A percentile compares a stretch with the other conserved stretches of the same genome.
phyloP scores from a whole-genome alignment of 1,284 basidiomycete genomes.

The Caloboletus firmus region DNA sequence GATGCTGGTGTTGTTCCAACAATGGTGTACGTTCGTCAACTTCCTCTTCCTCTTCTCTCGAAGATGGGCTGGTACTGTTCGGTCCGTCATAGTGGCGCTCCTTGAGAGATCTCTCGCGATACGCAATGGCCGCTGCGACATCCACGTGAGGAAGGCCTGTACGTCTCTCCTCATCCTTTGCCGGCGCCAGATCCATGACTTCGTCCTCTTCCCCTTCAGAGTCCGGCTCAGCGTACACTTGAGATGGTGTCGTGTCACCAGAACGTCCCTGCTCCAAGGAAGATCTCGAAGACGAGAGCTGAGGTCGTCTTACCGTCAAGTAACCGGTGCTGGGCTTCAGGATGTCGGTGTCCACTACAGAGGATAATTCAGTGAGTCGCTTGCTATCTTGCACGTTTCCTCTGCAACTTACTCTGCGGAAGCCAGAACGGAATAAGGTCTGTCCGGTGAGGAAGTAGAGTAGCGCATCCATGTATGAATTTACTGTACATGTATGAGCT shows the following conservation, averaged over 20 bases:
- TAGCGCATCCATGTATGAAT: slow-evolving; percentile 98
- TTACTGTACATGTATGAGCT: slow-evolving; percentile 51
- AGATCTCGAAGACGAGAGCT: slow-evolving; percentile 44
- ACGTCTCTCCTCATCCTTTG: slow-evolving; percentile 76
- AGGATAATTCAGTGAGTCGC: neutral
- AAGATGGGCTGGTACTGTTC: slow-evolving; percentile 14
- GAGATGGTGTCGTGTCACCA: slow-evolving; percentile 53
- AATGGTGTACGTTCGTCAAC: slow-evolving; percentile 46
- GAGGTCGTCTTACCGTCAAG: slow-evolving; percentile 76
- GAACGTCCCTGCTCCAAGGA: slow-evolving; percentile 46
- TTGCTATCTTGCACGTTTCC: neutral
- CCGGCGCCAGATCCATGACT: slow-evolving; percentile 63
- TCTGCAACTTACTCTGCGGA: slow-evolving; percentile 74
- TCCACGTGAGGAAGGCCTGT: slow-evolving; percentile 72
- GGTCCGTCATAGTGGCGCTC: slow-evolving; percentile 36
- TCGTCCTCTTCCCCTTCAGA: slow-evolving; percentile 93
- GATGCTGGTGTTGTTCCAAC: slow-evolving; percentile 30
- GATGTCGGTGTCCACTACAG: slow-evolving; percentile 87
- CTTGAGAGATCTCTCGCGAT: slow-evolving; percentile 77
- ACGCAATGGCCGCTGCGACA: slow-evolving; percentile 78
- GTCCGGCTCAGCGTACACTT: slow-evolving; percentile 77
- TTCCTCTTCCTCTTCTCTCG: slow-evolving; percentile 32
- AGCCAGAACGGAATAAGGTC: slow-evolving; percentile 99
- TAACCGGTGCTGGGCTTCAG: slow-evolving; percentile 83
- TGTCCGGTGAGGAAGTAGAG: slow-evolving; percentile 89